Percentiles rank a stretch among this genome's conserved stretches.
These are phyloP conservation scores for Nicotiana undulata DNA, from an alignment of 257 asterid genomes.

Conservation along the genomic window DNA sequence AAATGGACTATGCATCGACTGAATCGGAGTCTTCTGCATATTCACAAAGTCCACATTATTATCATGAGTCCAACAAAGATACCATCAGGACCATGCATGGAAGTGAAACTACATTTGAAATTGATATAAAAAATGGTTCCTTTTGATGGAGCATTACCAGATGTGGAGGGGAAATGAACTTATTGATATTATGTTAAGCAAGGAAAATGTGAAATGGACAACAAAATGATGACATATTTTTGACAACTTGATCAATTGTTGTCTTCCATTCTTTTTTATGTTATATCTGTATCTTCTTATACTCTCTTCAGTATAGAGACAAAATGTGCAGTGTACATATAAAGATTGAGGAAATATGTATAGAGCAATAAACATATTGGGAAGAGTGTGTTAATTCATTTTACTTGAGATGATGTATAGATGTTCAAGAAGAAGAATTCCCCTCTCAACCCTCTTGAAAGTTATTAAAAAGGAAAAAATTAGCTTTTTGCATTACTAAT, in stretches of 20 bases:
- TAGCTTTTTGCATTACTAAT: too few species aligned
- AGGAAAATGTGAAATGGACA: neutral
- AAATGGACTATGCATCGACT: conserved; percentile 12
- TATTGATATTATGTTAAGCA: neutral
- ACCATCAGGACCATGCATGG: neutral
- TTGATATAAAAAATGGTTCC: neutral
- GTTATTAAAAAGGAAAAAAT: too few species aligned
- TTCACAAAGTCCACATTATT: conserved; percentile 19
- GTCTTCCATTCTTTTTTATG: neutral
- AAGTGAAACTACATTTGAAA: conserved; percentile 1
- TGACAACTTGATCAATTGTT: neutral
- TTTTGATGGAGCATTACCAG: neutral
- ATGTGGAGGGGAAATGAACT: neutral
- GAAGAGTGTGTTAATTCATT: neutral
- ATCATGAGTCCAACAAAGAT: conserved; percentile 5
- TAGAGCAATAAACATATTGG: neutral
- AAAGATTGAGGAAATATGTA: neutral
- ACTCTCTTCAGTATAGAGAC: neutral
- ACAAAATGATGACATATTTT: neutral
- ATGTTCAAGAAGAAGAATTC: too few species aligned
- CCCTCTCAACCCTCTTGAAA: too few species aligned
- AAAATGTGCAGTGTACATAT: neutral
- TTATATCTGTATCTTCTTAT: neutral
- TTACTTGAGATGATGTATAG: neutral
- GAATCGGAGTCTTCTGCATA: conserved; percentile 24